Conservation (phyloP, 2,329 filamentous ascomycete species). For the Pyrenophora seminiperda region DNA sequence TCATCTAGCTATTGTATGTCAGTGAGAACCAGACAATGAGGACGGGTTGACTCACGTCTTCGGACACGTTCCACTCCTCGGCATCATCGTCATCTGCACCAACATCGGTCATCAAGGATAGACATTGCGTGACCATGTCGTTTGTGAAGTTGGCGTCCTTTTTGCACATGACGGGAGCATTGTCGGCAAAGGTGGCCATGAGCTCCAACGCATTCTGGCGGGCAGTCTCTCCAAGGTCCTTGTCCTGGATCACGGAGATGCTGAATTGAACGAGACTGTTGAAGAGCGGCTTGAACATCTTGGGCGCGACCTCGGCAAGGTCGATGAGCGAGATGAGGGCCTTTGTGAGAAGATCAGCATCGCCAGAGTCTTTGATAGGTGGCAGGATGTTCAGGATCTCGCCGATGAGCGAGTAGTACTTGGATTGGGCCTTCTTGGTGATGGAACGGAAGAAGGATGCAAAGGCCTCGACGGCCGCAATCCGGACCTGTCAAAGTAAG, state of each 20-base stretch:
- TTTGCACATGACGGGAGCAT: conserved; percentile 89
- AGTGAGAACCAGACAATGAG: neutral
- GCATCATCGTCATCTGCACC: conserved; percentile 94
- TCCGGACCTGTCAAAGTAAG: conserved; percentile 68
- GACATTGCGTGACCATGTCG: conserved; percentile 97
- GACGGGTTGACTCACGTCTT: conserved; percentile 62
- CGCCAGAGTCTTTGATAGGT: conserved; percentile 87
- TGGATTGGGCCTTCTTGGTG: conserved; percentile 82
- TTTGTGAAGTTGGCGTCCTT: conserved; percentile 90
- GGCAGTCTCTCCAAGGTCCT: conserved; percentile 86
- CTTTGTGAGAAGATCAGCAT: conserved; percentile 89
- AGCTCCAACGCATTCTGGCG: conserved; percentile 95
- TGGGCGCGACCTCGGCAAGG: conserved; percentile 88
- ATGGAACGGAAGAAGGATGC: conserved; percentile 93
- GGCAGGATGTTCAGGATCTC: conserved; percentile 94
- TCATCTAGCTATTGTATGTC: conserved; percentile 71
- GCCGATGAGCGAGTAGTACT: conserved; percentile 85
- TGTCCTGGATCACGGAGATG: conserved; percentile 92
- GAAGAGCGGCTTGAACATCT: conserved; percentile 98
- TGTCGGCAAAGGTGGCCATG: conserved; percentile 97
- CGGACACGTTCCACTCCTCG: conserved; percentile 86
- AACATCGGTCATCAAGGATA: conserved; percentile 97
- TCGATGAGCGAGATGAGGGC: conserved; percentile 92
- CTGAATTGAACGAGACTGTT: conserved; percentile 90
- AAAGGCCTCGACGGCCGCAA: conserved; percentile 96